phyloP scores from a whole-genome alignment of 805 yeast genomes.

The Teunomyces cretensis region DNA sequence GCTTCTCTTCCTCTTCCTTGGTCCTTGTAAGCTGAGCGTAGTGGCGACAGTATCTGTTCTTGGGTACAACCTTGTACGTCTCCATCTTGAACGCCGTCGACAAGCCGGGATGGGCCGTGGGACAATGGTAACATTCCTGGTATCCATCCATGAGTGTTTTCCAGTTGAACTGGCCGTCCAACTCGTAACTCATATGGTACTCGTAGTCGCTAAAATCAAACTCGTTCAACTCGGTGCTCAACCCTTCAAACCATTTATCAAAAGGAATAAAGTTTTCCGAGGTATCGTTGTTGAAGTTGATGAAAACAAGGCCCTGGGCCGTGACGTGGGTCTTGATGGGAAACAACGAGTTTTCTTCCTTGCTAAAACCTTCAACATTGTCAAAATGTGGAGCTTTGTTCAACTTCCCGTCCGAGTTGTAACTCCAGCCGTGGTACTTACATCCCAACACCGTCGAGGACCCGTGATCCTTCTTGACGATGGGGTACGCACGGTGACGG shows the following conservation, averaged over 20 bases:
- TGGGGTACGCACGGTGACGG: conserved; percentile 66
- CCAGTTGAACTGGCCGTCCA: conserved; percentile 66
- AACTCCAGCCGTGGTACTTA: conserved; percentile 66
- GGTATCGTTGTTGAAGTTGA: conserved; percentile 49
- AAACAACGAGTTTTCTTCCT: conserved; percentile 54
- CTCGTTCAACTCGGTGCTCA: conserved; percentile 52
- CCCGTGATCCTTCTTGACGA: conserved; percentile 57
- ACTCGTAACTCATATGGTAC: conserved; percentile 62
- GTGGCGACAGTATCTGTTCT: conserved; percentile 59
- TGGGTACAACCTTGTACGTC: conserved; percentile 64
- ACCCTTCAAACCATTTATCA: conserved; percentile 52
- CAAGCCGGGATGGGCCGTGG: conserved; percentile 65
- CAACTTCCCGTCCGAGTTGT: conserved; percentile 57
- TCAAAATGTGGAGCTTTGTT: conserved; percentile 65
- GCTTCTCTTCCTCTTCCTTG: conserved; percentile 25
- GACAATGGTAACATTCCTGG: conserved; percentile 69
- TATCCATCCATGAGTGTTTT: conserved; percentile 67
- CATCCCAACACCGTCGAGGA: conserved; percentile 59
- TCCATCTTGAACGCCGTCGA: conserved; percentile 58
- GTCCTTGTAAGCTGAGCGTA: conserved; percentile 51
- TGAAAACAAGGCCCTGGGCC: conserved; percentile 55
- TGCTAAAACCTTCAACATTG: conserved; percentile 55
- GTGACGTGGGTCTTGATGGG: conserved; percentile 56
- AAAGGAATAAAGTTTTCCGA: conserved; percentile 46
- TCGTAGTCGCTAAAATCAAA: conserved; percentile 61